These are phyloP conservation scores for Lactarius tabidus DNA, from an alignment of 768 basidiomycete genomes.

Conservation along the genomic window DNA sequence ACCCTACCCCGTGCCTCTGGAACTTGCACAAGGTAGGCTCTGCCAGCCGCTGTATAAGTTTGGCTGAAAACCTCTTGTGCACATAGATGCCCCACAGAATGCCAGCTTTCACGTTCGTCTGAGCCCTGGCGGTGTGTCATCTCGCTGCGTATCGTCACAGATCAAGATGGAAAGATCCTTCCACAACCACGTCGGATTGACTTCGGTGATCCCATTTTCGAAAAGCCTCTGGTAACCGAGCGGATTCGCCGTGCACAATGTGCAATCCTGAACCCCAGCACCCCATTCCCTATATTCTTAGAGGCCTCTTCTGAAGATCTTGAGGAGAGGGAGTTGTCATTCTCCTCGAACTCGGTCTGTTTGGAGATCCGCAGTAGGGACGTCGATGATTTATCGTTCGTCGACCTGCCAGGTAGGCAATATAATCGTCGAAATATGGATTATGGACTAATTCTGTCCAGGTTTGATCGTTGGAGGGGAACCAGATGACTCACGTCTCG, in stretches of 20 bases:
- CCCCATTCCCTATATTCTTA: conserved; percentile 36
- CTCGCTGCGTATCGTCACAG: conserved; percentile 32
- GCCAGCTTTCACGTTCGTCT: conserved; percentile 30
- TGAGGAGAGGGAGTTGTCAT: conserved; percentile 28
- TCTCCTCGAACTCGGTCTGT: conserved; percentile 38
- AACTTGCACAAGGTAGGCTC: conserved; percentile 64
- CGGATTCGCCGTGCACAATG: conserved; percentile 60
- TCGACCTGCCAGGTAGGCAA: conserved; percentile 39
- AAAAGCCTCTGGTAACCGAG: conserved; percentile 56
- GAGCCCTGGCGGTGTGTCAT: conserved; percentile 35
- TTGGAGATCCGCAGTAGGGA: conserved; percentile 37
- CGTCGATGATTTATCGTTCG: conserved; percentile 40
- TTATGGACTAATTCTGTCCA: conserved; percentile 25
- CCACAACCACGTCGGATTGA: conserved; percentile 34
- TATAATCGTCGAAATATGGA: neutral
- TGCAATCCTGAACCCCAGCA: conserved; percentile 60
- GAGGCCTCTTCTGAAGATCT: conserved; percentile 34
- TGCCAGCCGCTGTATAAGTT: neutral
- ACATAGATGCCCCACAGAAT: conserved; percentile 38
- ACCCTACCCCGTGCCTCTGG: conserved; percentile 66
- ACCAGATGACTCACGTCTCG: conserved; percentile 51
- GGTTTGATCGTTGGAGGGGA: conserved; percentile 52
- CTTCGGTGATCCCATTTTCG: conserved; percentile 40
- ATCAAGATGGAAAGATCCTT: conserved; percentile 26
- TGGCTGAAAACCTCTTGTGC: neutral